Evolutionary conservation across 2,329 filamentous ascomycete genomes (phyloP).

Genomic region (Fusarium sp.): DNA sequence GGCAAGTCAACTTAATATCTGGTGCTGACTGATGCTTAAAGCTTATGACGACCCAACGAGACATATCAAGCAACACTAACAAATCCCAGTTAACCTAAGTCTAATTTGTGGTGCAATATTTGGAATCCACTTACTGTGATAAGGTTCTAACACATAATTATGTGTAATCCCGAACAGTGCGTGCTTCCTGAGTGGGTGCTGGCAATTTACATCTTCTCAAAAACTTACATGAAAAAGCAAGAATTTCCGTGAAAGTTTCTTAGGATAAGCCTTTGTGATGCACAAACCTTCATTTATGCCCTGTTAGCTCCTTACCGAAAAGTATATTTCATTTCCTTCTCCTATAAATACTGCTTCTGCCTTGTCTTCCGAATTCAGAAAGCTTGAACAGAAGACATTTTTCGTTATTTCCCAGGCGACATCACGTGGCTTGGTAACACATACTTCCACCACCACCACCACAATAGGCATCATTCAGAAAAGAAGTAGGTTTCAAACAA

Average conservation of each 20-base stretch:
- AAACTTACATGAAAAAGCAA: too few relatives aligned
- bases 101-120: background rate
- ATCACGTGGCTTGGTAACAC: background rate
- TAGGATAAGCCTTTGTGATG: background rate
- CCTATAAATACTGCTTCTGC: background rate
- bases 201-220: background rate
- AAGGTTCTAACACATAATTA: background rate
- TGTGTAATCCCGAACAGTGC: background rate
- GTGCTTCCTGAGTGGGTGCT: background rate
- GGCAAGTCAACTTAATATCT: background rate
- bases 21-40: too few relatives aligned
- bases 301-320: background rate
- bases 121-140: background rate
- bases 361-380: background rate
- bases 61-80: too few relatives aligned
- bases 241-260: too few relatives aligned
- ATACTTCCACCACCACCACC: background rate
- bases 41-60: too few relatives aligned
- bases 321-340: background rate
- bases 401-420: background rate
- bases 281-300: background rate
- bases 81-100: too few relatives aligned
- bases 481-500: background rate
- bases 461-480: background rate
- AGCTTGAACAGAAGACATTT: background rate